A percentile compares a stretch with the other conserved stretches of the same genome.
These are phyloP conservation scores for Dillenia suffruticosa DNA, from an alignment of 164 flowering plant species.

Conservation along the genomic window DNA sequence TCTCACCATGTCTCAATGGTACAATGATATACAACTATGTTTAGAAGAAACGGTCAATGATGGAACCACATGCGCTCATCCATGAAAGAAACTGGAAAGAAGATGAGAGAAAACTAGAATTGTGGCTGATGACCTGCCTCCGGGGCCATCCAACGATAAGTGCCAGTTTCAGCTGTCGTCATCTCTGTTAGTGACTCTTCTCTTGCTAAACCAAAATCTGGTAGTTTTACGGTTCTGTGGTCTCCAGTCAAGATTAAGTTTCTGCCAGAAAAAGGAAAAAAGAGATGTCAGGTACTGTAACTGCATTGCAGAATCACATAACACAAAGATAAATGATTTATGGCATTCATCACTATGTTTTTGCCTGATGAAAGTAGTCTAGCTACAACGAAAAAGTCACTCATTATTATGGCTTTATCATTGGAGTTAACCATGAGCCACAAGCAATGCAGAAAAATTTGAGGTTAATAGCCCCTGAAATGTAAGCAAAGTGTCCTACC, in stretches of 20 bases:
- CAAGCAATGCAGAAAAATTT: no score
- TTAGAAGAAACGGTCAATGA: background rate
- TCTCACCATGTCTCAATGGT: conserved; percentile 90
- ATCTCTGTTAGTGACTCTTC: conserved; percentile 92
- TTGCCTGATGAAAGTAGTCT: no score
- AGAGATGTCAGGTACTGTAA: background rate
- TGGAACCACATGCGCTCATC: no score
- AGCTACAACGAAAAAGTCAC: no score
- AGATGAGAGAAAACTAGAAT: background rate
- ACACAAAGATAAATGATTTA: no score
- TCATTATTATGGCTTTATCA: no score
- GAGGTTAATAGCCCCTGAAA: no score
- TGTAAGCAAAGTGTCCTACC: no score
- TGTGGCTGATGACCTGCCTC: conserved; percentile 46
- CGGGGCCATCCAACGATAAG: conserved; percentile 99
- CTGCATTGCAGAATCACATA: background rate
- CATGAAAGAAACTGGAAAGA: no score
- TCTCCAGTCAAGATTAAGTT: conserved; percentile 86
- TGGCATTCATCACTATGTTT: no score
- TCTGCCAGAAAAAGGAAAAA: conserved; percentile 33
- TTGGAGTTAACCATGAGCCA: no score
- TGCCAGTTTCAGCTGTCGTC: conserved; percentile 99
- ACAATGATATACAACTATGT: conserved; percentile 93
- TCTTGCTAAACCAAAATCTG: conserved; percentile 92
- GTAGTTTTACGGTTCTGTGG: conserved; percentile 78